phyloP scores from a whole-genome alignment of 805 yeast species.

The Blastobotrys peoriensis region DNA sequence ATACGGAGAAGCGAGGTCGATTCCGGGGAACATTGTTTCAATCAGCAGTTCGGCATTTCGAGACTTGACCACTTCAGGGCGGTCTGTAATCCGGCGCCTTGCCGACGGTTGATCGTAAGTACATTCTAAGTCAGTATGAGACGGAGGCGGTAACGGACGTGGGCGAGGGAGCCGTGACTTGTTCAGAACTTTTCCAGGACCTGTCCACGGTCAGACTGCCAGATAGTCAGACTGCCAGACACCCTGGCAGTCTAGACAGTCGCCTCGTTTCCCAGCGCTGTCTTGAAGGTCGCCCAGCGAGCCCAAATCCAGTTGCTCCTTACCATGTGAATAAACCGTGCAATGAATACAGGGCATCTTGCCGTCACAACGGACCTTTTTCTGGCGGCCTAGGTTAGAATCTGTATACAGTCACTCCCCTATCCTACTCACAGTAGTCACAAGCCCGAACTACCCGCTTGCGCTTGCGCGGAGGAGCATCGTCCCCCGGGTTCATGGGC shows the following conservation, averaged over 20 bases:
- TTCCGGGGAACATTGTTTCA: slow-evolving; percentile 34
- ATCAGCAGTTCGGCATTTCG: slow-evolving; percentile 33
- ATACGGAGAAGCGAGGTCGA: slow-evolving; percentile 31
- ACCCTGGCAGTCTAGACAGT: too few relatives aligned
- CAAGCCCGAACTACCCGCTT: slow-evolving; percentile 71
- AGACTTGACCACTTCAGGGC: slow-evolving; percentile 28
- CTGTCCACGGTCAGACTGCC: too few relatives aligned
- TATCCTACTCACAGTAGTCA: slow-evolving; percentile 45
- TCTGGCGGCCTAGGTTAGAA: slow-evolving; percentile 40
- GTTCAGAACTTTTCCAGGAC: too few relatives aligned
- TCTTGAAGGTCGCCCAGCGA: too few relatives aligned
- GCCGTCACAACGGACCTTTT: slow-evolving; percentile 77
- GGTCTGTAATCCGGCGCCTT: slow-evolving; percentile 35
- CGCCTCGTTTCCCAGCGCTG: too few relatives aligned
- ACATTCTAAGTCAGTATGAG: too few relatives aligned
- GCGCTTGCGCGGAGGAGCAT: slow-evolving; percentile 34
- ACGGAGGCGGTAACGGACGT: too few relatives aligned
- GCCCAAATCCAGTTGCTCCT: too few relatives aligned
- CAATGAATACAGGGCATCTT: slow-evolving; percentile 75
- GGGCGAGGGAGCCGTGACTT: too few relatives aligned
- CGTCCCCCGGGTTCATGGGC: not conserved
- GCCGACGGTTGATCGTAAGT: slow-evolving; percentile 74
- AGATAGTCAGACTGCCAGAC: too few relatives aligned
- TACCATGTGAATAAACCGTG: slow-evolving; percentile 71
- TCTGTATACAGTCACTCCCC: not conserved